Percentiles rank a stretch among this genome's conserved stretches.
phyloP scores from a whole-genome alignment of 768 basidiomycete species.

The Megacollybia marginata region DNA sequence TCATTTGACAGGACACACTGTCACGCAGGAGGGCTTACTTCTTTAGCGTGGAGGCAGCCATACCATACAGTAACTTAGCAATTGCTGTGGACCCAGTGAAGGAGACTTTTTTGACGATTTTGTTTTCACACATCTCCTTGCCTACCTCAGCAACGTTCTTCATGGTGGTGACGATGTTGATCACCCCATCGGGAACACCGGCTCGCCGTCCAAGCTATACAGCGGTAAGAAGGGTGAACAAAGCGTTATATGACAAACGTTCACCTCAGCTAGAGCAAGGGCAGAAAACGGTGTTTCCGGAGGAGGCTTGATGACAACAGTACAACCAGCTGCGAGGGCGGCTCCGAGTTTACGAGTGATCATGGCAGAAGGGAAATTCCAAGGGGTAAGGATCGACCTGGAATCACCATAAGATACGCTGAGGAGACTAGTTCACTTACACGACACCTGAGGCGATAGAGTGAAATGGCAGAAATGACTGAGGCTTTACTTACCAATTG shows the following conservation, averaged over 20 bases:
- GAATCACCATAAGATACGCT: background rate
- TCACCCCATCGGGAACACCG: slow-evolving; percentile 91
- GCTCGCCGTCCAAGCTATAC: slow-evolving; percentile 72
- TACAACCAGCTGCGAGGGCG: slow-evolving; percentile 94
- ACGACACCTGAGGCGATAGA: slow-evolving; percentile 25
- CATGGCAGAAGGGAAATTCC: slow-evolving; percentile 97
- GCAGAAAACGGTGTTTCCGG: slow-evolving; percentile 93
- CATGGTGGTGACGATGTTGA: slow-evolving; percentile 89
- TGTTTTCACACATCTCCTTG: slow-evolving; percentile 89
- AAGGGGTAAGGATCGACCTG: slow-evolving; percentile 76
- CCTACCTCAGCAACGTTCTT: slow-evolving; percentile 84
- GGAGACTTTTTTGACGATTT: slow-evolving; percentile 77
- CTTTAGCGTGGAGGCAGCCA: slow-evolving; percentile 74
- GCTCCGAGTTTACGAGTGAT: slow-evolving; percentile 86
- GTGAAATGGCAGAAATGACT: background rate
- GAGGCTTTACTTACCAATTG: slow-evolving; percentile 49
- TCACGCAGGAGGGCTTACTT: slow-evolving; percentile 42
- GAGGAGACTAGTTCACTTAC: slow-evolving; percentile 18
- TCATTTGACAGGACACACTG: background rate
- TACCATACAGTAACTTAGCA: slow-evolving; percentile 65
- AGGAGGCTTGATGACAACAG: slow-evolving; percentile 90
- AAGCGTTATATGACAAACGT: background rate
- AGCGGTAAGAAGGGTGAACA: background rate
- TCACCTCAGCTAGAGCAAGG: slow-evolving; percentile 84
- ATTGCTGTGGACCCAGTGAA: slow-evolving; percentile 88